Evolutionary conservation across 306 rosid species (phyloP).

Genomic region (Casuarina equisetifolia): DNA sequence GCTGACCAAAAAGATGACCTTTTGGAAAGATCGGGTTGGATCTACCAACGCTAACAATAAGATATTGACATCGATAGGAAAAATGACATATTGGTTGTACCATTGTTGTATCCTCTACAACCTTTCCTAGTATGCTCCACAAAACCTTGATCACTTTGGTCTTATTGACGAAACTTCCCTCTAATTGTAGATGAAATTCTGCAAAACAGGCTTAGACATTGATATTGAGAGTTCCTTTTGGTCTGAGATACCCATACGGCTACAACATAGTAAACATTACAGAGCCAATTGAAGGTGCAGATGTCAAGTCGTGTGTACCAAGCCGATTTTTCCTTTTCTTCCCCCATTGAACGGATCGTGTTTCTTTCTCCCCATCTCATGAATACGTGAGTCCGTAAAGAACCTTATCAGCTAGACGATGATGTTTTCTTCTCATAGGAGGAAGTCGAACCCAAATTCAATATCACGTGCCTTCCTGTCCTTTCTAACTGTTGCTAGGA

Average conservation of each 20-base stretch:
- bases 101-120: no score
- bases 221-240: no score
- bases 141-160: no score
- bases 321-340: slow-evolving; percentile 19
- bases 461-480: no score
- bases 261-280: background rate
- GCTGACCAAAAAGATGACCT: slow-evolving; percentile 43
- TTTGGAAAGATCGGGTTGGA: slow-evolving; percentile 28
- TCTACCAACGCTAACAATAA: slow-evolving; percentile 36
- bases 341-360: slow-evolving; percentile 58
- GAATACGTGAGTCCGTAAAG: slow-evolving; percentile 19
- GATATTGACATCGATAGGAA: slow-evolving; percentile 22
- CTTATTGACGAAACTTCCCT: no score
- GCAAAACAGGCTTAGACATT: no score
- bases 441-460: no score
- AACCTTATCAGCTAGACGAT: background rate
- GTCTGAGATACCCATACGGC: background rate
- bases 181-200: no score
- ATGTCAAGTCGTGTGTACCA: slow-evolving; percentile 20
- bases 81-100: slow-evolving; percentile 5
- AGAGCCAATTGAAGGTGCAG: background rate
- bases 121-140: no score
- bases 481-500: no score
- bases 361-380: slow-evolving; percentile 31
- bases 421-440: background rate